Base-by-base conservation (phyloP, 2,329 filamentous ascomycete genomes). In the Cercospora sesami region DNA sequence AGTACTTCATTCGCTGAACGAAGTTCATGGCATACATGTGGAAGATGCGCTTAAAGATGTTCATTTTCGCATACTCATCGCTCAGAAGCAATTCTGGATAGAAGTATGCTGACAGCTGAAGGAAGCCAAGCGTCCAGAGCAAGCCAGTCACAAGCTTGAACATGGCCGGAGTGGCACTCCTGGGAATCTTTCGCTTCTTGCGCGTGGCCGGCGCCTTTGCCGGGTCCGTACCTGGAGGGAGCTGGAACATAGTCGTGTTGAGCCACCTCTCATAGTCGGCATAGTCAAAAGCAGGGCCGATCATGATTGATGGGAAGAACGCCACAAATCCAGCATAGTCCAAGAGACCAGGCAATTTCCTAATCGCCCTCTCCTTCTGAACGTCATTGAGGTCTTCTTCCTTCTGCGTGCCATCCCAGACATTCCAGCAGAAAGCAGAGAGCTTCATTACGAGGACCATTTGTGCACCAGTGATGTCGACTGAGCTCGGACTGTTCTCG, bases 381-480 rank as follows among this genome's bases (percentile, higher is more conserved):
- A 91, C 88, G 60, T 95, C 92, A 0, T 91, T 92, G n/a, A 99
- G 86, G 67, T 94, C 88, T 53, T 90, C 86, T 18, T 90, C 88
- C 3, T 92, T 89, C 21, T 96, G 85, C 67, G 90, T 89, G 21
- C 95, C 96, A 79, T 99, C 95, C 75, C 95, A 93, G 8, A 98
- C 90, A 78, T 98, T 98, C 95, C 95, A 99, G 82, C 93, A 96
- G 78, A 99, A 99, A 5, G 94, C 91, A 23, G 90, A 93, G 39
- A 99, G 87, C 78, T 99, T 99, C 93, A 99, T 99, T 71, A 98
- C 90, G 74, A 98, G 82, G 36, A 99, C 95, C 95, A 99, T 99
- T 80, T 99, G 95, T 1, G 94, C 93, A 69, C 86, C 94, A 0
- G 94, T 97, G 73, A 99, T 94, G 78, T 99, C 95, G 68, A 97